These are phyloP conservation scores for Mucor lusitanicus DNA, from an alignment of 371 early-diverging fungal species.

Conservation along the genomic window DNA sequence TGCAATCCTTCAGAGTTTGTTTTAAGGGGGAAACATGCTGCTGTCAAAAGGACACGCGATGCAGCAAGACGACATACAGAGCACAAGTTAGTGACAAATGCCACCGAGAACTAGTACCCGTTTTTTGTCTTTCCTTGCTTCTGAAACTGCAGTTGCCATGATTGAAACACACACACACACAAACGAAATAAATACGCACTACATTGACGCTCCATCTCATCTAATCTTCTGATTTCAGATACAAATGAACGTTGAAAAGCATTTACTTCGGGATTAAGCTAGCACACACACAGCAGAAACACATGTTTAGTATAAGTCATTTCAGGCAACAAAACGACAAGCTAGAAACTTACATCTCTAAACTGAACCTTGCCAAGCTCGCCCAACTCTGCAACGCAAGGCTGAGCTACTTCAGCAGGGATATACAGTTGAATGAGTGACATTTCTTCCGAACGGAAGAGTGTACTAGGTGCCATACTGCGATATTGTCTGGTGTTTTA, in stretches of 20 bases:
- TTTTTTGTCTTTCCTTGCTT: neutral
- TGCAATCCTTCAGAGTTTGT: neutral
- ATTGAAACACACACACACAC: neutral
- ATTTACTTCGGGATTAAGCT: conserved; percentile 91
- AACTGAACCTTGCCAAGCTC: conserved; percentile 93
- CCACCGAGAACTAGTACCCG: neutral
- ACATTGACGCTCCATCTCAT: conserved; percentile 91
- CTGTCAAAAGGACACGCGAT: neutral
- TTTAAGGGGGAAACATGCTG: neutral
- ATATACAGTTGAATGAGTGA: conserved; percentile 92
- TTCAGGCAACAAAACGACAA: neutral
- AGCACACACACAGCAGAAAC: neutral
- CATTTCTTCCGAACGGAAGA: conserved; percentile 97
- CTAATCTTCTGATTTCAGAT: conserved; percentile 83
- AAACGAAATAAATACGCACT: conserved; percentile 64
- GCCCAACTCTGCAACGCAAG: conserved; percentile 90
- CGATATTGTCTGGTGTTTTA: neutral
- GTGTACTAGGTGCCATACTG: conserved; percentile 52
- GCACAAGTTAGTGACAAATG: neutral
- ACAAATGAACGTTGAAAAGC: conserved; percentile 96
- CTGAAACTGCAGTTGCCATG: neutral
- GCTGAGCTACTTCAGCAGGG: conserved; percentile 75
- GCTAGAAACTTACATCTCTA: conserved; percentile 72
- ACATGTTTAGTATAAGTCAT: no score
- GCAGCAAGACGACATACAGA: neutral